Evolutionary conservation across 2,329 filamentous ascomycete genomes (phyloP).

Genomic region (Penicillium sp.): DNA sequence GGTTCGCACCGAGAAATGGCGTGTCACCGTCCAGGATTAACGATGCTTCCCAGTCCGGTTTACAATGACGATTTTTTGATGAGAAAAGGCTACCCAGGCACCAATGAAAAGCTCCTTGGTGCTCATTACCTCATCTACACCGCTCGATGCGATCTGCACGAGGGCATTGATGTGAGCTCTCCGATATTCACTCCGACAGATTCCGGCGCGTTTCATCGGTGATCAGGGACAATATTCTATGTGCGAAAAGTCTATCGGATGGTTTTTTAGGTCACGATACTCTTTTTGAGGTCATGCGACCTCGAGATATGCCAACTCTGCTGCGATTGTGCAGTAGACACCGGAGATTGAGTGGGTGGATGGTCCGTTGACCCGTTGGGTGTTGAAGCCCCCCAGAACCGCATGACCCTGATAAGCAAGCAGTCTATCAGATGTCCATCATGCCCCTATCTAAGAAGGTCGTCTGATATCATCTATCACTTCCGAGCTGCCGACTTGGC

Average conservation of each 20-base stretch:
- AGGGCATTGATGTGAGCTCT: neutral
- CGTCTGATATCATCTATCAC: neutral
- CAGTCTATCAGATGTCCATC: neutral
- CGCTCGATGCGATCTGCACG: neutral
- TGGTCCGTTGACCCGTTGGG: neutral
- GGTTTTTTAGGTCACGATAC: neutral
- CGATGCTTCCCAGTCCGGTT: slow-evolving; percentile 8
- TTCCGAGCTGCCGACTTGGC: neutral
- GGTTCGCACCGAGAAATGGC: slow-evolving; percentile 14
- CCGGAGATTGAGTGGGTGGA: neutral
- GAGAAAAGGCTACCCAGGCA: neutral
- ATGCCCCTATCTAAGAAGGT: neutral
- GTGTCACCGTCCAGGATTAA: slow-evolving; percentile 7
- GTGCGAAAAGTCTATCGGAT: neutral
- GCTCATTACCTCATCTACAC: neutral
- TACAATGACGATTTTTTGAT: slow-evolving; percentile 5
- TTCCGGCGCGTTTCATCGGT: neutral
- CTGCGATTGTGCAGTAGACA: neutral
- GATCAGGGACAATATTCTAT: neutral
- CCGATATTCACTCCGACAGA: neutral
- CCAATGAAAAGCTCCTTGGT: neutral
- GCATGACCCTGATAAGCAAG: slow-evolving; percentile 1
- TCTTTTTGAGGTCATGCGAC: slow-evolving; percentile 3
- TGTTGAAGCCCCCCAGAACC: neutral
- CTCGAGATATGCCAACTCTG: neutral